Evolutionary conservation across 768 basidiomycete species (phyloP), one percentile per base, ranked within the genome.

Genomic region (Tylopilus vinaceipallidus): DNA sequence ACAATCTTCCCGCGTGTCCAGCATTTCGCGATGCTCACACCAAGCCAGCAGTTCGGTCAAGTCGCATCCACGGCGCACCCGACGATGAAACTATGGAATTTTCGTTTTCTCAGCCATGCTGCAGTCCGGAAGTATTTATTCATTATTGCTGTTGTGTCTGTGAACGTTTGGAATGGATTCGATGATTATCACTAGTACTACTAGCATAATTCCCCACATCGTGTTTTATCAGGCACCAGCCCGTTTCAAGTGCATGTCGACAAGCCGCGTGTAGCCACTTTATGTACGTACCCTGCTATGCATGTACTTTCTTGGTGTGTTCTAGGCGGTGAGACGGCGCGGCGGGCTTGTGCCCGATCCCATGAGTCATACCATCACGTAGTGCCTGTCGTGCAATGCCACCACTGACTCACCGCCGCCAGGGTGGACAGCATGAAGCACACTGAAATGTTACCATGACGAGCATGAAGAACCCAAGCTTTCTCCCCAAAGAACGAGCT

Each of bases 141-240:
- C 49, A 41, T 58, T 70, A 70, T 70, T 70, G 64, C 64, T 67
- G 66, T 70, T 67, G 65, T 67, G 35, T 60, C 49, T 47, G 43
- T 50, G 6, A 29, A 6, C 27, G 27, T 44, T 33, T 36, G 33
- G 47, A 50, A 42, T 27, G 53, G 50, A 50, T 43, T 47, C 30
- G 45, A 42, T 27, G 37, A 27, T 52, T 29, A 27, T 29, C 41
- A 23, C 30, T 52, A 38, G n/a, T 55, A 33, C 19, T 27, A 45
- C 30, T 29, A 6, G 27, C 27, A n/a, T n/a, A n/a, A n/a, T n/a
- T 29, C n/a, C 20, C 24, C 32, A 35, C 50, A 41, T 33, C 52
- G 27, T 36, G 30, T 22, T 33, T 2, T 5, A n/a, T 38, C 39
- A 22, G 46, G 33, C 32, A 17, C 13, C 23, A 10, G 10, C 33